A percentile compares a stretch with the other conserved stretches of the same genome.
Evolutionary conservation across 2,329 filamentous ascomycete genomes (phyloP).

Genomic region (Calonectria pauciramosa): DNA sequence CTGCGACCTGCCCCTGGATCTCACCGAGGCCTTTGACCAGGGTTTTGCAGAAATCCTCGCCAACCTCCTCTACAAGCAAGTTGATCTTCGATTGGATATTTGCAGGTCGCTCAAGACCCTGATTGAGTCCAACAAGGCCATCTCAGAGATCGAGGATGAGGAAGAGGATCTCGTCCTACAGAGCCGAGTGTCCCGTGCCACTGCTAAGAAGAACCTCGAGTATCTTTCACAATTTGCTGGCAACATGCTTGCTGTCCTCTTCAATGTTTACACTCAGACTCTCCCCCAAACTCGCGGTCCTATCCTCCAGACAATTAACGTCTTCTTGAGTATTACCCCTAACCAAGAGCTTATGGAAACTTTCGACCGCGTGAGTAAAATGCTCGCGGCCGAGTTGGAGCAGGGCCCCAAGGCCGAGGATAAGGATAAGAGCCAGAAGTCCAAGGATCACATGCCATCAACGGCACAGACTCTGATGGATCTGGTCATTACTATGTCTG

Average conservation of each 20-base stretch:
- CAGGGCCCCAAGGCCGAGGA: slow-evolving; percentile 65
- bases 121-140: slow-evolving; percentile 91
- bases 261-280: slow-evolving; percentile 98
- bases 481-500: slow-evolving; percentile 93
- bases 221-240: slow-evolving; percentile 84
- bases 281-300: slow-evolving; percentile 91
- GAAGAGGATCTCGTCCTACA: slow-evolving; percentile 83
- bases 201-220: slow-evolving; percentile 84
- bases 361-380: slow-evolving; percentile 86
- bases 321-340: slow-evolving; percentile 90
- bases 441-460: slow-evolving; percentile 84
- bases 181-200: slow-evolving; percentile 80
- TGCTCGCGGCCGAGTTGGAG: slow-evolving; percentile 81
- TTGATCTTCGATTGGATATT: slow-evolving; percentile 87
- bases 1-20: slow-evolving; percentile 90
- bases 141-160: slow-evolving; percentile 76
- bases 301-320: slow-evolving; percentile 94
- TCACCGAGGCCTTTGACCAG: slow-evolving; percentile 84
- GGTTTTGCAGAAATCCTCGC: slow-evolving; percentile 90
- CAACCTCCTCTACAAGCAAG: slow-evolving; percentile 93
- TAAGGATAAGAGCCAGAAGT: slow-evolving; percentile 73
- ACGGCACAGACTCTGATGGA: slow-evolving; percentile 97
- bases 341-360: slow-evolving; percentile 85
- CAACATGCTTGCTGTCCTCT: slow-evolving; percentile 95
- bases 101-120: slow-evolving; percentile 89